Evolutionary conservation across 345 rosid genomes (phyloP).

Genomic region (Crucihimalaya himalaica): DNA sequence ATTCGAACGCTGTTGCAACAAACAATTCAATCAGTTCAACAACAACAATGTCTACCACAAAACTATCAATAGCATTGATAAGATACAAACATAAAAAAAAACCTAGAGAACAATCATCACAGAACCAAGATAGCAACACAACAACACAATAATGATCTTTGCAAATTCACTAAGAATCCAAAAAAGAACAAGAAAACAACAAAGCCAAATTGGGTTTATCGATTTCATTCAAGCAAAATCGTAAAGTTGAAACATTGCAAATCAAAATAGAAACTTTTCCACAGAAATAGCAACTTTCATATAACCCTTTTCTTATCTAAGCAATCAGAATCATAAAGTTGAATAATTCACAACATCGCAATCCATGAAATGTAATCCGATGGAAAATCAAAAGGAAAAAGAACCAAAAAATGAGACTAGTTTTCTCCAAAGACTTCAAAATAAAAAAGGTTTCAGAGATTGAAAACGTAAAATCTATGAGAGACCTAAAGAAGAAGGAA

Average conservation of each 20-base stretch:
- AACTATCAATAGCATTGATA: background rate
- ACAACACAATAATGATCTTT: conserved; percentile 16
- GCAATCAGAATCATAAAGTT: conserved; percentile 5
- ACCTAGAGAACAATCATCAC: conserved; percentile 3
- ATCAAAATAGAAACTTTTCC: background rate
- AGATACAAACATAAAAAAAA: background rate
- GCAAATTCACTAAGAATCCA: conserved; percentile 6
- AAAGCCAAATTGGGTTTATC: background rate
- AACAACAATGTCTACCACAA: background rate
- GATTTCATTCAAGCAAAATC: background rate
- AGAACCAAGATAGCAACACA: conserved; percentile 1
- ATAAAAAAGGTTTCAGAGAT: background rate
- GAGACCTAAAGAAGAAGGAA: conserved; percentile 4
- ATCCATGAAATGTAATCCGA: background rate
- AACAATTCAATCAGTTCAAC: conserved; percentile 30
- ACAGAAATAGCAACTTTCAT: background rate
- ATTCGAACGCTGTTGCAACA: conserved; percentile 61
- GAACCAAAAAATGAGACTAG: conserved; percentile 1
- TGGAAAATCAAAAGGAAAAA: background rate
- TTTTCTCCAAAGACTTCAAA: background rate
- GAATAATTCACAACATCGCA: background rate
- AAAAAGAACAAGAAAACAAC: background rate
- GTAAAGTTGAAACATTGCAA: background rate
- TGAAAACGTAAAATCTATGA: conserved; percentile 9
- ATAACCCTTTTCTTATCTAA: background rate